Base-by-base conservation (phyloP, 352 stramenopile species). In the Paralagenidium karlingii region DNA sequence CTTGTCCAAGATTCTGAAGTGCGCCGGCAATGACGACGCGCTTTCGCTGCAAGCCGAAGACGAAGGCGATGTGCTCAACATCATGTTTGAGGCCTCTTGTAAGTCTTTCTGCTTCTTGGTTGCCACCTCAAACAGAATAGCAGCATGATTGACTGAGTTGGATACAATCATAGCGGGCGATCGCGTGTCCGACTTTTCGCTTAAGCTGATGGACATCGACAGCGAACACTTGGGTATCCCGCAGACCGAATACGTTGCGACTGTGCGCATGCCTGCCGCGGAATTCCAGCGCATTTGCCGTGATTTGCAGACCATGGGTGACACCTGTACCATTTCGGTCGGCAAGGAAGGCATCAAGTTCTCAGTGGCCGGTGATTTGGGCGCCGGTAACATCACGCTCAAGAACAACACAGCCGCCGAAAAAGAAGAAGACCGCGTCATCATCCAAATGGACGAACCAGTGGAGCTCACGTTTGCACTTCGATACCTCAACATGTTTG, bases 201-300 rank as follows among this genome's bases (percentile, higher is more conserved):
- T 99, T 40, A 99, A 99, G 81, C 82, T 99, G 34, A 99, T 99
- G 94, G 96, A 98, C 60, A 99, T 99, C 80, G 95, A 99, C 58
- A 94, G 73, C 44, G 96, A 99, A 54, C 94, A 98, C 63, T 67
- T 99, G 26, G 94, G 92, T 28, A 99, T 99, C 49, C 96, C 96
- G 3, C 93, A 97, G 40, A 98, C 94, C 13, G 92, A 98, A 54
- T 99, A 99, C 79, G 96, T 98, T 50, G 92, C 87, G 34, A 88
- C 68, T 3, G 80, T 96, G 40, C 79, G 68, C 42, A 98, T 99
- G 94, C 89, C 94, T 5, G 82, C 92, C 25, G 56, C 51, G 19
- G 96, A 99, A 73, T 99, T 99, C 65, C 89, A 98, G 66, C 81
- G 95, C 48, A 99, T 99, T 68, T 96, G 97, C 51, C 84, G 94